Conservation (phyloP, 2,329 filamentous ascomycete genomes). For the Cylindrodendrum hubeiense region DNA sequence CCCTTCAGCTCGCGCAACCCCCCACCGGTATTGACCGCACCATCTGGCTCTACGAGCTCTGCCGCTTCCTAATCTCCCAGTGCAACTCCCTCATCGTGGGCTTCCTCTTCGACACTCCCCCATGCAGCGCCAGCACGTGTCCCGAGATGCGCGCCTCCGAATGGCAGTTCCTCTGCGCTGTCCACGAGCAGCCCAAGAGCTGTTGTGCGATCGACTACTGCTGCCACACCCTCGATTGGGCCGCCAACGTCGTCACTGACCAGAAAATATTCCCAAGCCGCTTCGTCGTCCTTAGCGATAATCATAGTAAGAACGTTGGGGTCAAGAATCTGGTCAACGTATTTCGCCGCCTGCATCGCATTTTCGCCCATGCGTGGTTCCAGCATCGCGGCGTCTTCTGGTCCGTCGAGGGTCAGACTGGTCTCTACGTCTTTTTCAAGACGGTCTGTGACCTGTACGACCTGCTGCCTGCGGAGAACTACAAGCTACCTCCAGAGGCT, state of each 20-base stretch:
- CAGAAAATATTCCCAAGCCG: constrained; percentile 96
- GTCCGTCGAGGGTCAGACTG: constrained; percentile 91
- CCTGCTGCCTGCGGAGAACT: constrained; percentile 91
- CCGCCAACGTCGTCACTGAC: constrained; percentile 92
- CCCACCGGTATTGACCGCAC: constrained; percentile 86
- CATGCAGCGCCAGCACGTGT: constrained; percentile 90
- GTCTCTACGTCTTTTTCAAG: constrained; percentile 96
- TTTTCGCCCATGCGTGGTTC: constrained; percentile 99
- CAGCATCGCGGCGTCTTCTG: constrained; percentile 96
- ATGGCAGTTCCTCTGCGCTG: constrained; percentile 99
- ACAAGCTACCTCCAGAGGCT: constrained; percentile 93
- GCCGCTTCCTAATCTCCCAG: constrained; percentile 93
- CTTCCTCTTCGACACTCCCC: constrained; percentile 90
- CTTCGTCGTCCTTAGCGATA: constrained; percentile 69
- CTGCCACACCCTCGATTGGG: constrained; percentile 98
- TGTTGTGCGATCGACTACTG: constrained; percentile 99
- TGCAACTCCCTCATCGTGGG: constrained; percentile 93
- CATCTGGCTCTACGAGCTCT: constrained; percentile 98
- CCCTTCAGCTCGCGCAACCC: constrained; percentile 80
- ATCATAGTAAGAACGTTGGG: constrained; percentile 72
- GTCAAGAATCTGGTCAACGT: constrained; percentile 93
- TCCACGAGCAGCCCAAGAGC: constrained; percentile 95
- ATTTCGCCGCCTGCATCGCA: constrained; percentile 92
- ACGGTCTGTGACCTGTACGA: constrained; percentile 94
- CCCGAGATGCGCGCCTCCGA: constrained; percentile 98